Evolutionary conservation across 441 rosid genomes (phyloP), one percentile per base, ranked within the genome.

Genomic region (Arabidopsis hybrid): DNA sequence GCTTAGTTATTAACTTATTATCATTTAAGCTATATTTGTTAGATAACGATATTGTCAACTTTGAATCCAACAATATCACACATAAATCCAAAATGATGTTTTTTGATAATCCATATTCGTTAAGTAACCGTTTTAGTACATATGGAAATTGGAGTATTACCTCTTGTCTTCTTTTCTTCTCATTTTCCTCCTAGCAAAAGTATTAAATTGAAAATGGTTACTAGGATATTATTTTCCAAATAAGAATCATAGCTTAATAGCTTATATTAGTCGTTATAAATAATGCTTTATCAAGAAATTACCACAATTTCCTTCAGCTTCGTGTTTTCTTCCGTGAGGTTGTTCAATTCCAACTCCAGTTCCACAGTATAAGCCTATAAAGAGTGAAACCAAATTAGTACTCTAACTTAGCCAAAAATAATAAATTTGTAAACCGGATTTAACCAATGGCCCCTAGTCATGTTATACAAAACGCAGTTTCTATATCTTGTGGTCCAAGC

Each of bases 341-440:
- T 93, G 74, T 88, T 83, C 60, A 94, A 65, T 78, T 89, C 99
- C 6, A 87, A 67, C 79, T 94, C 99, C 84, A 91, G 14, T 83
- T 94, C 99, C 57, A 91, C 95, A 3, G 96, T 94, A 67, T 91
- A 91, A 2, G 97, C 99, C 99, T 91, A 79, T 65, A 39, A 47
- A 47, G 14, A 42, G 18, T 53, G 45, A 35, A 7, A 35, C 49
- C 8, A 7, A 31, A 13, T 31, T n/a, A 31, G 18, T 6, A 21
- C 26, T 21, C 26, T 21, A 21, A 21, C 26, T 21, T 21, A 0
- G 26, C 26, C 26, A 21, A 21, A 21, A 21, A 0, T 0, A 21
- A 21, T 21, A 21, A 21, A 21, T 21, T 21, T 21, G 0, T 35
- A 58, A 56, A 53, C 43, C 53, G 32, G 57, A 50, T 18, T 43